phyloP scores from a whole-genome alignment of 192 early-diverging fungal genomes.

The Geosiphon pyriformis region DNA sequence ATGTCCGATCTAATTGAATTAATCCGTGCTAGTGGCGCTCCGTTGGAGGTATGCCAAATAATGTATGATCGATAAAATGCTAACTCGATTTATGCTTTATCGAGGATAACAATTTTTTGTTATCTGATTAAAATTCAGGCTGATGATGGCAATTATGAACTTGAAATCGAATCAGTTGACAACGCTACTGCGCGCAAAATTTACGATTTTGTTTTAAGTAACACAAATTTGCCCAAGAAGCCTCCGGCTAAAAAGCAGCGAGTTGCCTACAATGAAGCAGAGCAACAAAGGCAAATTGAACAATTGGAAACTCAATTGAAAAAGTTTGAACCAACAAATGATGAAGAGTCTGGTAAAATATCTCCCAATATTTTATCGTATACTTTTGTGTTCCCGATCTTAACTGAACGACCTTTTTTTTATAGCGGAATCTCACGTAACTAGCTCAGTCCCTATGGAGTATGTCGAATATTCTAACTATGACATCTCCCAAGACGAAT shows the following conservation, averaged over 20 bases:
- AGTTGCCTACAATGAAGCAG: constrained; percentile 39
- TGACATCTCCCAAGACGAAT: constrained; percentile 37
- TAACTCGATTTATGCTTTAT: neutral
- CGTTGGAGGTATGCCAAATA: constrained; percentile 46
- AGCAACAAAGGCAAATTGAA: constrained; percentile 39
- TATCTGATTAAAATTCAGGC: constrained; percentile 20
- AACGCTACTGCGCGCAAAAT: constrained; percentile 75
- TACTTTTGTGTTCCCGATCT: constrained; percentile 25
- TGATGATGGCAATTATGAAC: constrained; percentile 78
- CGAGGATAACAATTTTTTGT: neutral
- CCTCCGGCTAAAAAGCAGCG: constrained; percentile 42
- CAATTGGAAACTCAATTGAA: constrained; percentile 42
- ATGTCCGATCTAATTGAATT: constrained; percentile 67
- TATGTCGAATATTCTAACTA: constrained; percentile 2
- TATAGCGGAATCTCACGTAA: constrained; percentile 31
- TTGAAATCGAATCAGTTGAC: constrained; percentile 91
- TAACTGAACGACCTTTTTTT: constrained; percentile 35
- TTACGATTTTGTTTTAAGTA: constrained; percentile 76
- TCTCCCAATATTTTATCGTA: neutral
- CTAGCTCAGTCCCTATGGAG: neutral
- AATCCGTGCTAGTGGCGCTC: constrained; percentile 60
- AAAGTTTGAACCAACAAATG: constrained; percentile 39
- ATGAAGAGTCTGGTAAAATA: constrained; percentile 28
- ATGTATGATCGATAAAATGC: too few relatives aligned
- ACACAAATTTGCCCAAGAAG: constrained; percentile 41